Base-by-base conservation (phyloP, 805 yeast genomes). In the Kuraishia hungarica region DNA sequence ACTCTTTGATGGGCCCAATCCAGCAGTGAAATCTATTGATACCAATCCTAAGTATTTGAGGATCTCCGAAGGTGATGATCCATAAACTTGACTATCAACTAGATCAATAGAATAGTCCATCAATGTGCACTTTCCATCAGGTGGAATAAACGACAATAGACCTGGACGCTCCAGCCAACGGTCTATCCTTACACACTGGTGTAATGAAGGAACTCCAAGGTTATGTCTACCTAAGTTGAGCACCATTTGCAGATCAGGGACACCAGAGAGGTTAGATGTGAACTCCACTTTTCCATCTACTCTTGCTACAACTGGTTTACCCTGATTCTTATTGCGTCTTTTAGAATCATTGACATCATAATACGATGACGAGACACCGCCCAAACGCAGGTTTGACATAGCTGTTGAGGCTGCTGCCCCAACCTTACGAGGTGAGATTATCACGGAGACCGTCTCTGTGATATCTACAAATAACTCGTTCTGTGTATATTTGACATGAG, bases 391-490 rank as follows among this genome's bases (percentile, higher is more conserved):
- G 28, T 28, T 57, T 54, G 28, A 51, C 26, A 26, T 26, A 6
- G 29, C 29, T 10, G 29, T 6, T 6, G 29, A 26, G n/a, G 48
- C 50, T 48, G 43, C 56, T 48, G 19, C 56, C 26, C 11, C 53
- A 23, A 1, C 53, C 5, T 39, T 51, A 55, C 6, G 55, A 51
- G 56, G 80, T 69, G 23, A 72, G 22, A 84, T 67, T 0, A 86
- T 75, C 43, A 86, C 78, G 58, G 78, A 78, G 22, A 88, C 67
- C 0, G 77, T 72, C 67, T 93, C 99, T 2, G 77, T 75, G 5
- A 94, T 66, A 68, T 94, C 98, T 8, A 93, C 86, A 66, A 84
- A 90, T 68, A 93, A 76, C 68, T 93, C 98, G 67, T 93, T 90
- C 60, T 84, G 84, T 2, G 89, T 78, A 66, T 89, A 83, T 60